These are phyloP conservation scores for Pichia sp. DNA, from an alignment of 1,139 yeast genomes.

Conservation along the genomic window DNA sequence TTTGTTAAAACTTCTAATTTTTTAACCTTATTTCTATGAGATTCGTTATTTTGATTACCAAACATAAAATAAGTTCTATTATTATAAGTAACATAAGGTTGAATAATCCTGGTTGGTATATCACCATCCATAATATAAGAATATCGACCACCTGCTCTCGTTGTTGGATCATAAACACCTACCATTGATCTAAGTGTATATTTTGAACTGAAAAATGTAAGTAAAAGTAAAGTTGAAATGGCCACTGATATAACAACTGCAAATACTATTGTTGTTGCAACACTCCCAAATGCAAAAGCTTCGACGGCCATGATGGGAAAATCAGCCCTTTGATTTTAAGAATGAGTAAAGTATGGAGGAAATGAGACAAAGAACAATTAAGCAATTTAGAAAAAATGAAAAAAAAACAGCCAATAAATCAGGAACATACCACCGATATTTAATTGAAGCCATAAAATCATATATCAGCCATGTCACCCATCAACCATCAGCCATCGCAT, in stretches of 20 bases:
- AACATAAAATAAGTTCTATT: conserved; percentile 5
- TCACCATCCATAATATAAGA: conserved; percentile 22
- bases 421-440: too few relatives aligned
- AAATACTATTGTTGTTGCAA: conserved; percentile 55
- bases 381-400: too few relatives aligned
- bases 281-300: conserved; percentile 20
- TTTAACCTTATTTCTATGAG: conserved; percentile 30
- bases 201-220: conserved; percentile 52
- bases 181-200: conserved; percentile 51
- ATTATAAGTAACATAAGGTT: conserved; percentile 14
- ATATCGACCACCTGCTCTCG: conserved; percentile 17
- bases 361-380: too few relatives aligned
- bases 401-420: too few relatives aligned
- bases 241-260: conserved; percentile 62
- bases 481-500: too few relatives aligned
- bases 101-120: conserved; percentile 1
- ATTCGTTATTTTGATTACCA: conserved; percentile 4
- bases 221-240: conserved; percentile 46
- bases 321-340: too few relatives aligned
- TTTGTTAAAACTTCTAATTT: conserved; percentile 48
- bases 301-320: background rate
- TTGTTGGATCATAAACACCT: conserved; percentile 43
- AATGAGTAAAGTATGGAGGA: too few relatives aligned
- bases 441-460: too few relatives aligned
- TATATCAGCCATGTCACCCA: too few relatives aligned